Evolutionary conservation across 176 grass and related monocot genomes (phyloP).

Genomic region (Ensete ventricosum): DNA sequence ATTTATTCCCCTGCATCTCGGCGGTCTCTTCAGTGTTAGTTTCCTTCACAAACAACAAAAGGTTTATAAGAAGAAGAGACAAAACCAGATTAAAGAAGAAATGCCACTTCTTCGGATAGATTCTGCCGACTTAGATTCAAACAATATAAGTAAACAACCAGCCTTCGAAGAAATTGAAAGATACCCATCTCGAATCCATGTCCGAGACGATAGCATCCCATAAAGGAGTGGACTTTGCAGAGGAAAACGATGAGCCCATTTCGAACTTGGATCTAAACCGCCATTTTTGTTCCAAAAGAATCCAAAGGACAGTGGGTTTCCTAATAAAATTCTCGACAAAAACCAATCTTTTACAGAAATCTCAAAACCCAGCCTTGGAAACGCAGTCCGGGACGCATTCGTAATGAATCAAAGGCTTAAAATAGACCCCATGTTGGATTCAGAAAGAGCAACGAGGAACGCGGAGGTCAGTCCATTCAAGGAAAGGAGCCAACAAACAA

Average conservation of each 20-base stretch:
- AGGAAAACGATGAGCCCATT: slow-evolving; percentile 41
- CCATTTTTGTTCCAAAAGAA: slow-evolving; percentile 19
- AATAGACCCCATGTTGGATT: background rate
- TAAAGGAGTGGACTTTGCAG: slow-evolving; percentile 7
- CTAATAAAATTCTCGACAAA: background rate
- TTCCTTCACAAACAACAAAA: slow-evolving; percentile 40
- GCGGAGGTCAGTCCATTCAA: slow-evolving; percentile 31
- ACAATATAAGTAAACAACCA: slow-evolving; percentile 23
- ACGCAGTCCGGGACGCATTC: background rate
- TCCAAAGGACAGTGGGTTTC: background rate
- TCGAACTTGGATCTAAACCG: slow-evolving; percentile 29
- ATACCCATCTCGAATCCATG: slow-evolving; percentile 33
- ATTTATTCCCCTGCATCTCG: slow-evolving; percentile 28
- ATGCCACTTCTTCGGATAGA: slow-evolving; percentile 22
- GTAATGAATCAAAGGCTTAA: slow-evolving; percentile 1
- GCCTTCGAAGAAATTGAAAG: slow-evolving; percentile 24
- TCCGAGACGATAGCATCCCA: slow-evolving; percentile 11
- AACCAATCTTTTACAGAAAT: background rate
- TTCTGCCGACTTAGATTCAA: slow-evolving; percentile 28
- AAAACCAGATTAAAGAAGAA: slow-evolving; percentile 29
- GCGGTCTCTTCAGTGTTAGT: slow-evolving; percentile 33
- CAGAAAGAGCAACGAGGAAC: slow-evolving; percentile 23
- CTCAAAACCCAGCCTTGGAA: slow-evolving; percentile 9
- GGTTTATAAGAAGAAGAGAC: background rate
- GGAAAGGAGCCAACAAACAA: slow-evolving; percentile 12